These are phyloP conservation scores for Penicillium glabrum DNA, from an alignment of 2,329 filamentous ascomycete genomes.

Conservation along the genomic window DNA sequence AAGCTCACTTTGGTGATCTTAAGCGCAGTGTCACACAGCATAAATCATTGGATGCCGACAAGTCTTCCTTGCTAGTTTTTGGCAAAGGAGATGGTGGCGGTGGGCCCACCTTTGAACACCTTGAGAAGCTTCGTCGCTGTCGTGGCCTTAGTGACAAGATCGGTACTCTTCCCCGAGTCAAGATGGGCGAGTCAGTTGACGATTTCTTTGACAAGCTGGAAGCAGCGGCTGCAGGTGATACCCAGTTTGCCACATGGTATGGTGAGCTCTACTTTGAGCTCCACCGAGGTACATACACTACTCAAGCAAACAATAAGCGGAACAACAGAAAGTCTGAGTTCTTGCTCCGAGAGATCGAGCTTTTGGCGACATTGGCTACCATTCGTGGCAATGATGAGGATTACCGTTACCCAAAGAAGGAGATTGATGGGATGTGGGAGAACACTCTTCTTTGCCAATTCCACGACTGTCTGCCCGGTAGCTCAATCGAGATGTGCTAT, in stretches of 20 bases:
- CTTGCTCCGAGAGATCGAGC: slow-evolving; percentile 82
- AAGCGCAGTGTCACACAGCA: slow-evolving; percentile 86
- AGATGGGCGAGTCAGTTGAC: slow-evolving; percentile 86
- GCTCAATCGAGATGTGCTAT: slow-evolving; percentile 96
- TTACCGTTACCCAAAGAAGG: slow-evolving; percentile 89
- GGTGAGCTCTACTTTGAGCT: slow-evolving; percentile 98
- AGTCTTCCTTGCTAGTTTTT: slow-evolving; percentile 86
- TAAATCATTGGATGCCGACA: slow-evolving; percentile 93
- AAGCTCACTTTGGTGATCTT: slow-evolving; percentile 92
- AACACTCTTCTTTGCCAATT: slow-evolving; percentile 89
- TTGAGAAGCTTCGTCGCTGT: slow-evolving; percentile 91
- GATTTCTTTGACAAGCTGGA: slow-evolving; percentile 89
- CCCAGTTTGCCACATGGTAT: slow-evolving; percentile 90
- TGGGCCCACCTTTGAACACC: slow-evolving; percentile 87
- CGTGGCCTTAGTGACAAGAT: slow-evolving; percentile 87
- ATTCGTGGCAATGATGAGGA: slow-evolving; percentile 58
- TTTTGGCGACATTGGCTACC: slow-evolving; percentile 81
- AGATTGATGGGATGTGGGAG: slow-evolving; percentile 98
- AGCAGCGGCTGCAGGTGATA: slow-evolving; percentile 66
- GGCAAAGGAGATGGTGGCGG: slow-evolving; percentile 96
- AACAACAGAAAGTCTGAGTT: slow-evolving; percentile 88
- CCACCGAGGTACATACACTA: slow-evolving; percentile 95
- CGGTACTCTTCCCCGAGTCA: slow-evolving; percentile 79
- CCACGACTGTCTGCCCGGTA: slow-evolving; percentile 94
- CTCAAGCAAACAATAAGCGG: slow-evolving; percentile 94